A percentile compares a stretch with the other conserved stretches of the same genome.
These are phyloP conservation scores for Deinandra increscens DNA, from an alignment of 129 eudicot species.

Conservation along the genomic window DNA sequence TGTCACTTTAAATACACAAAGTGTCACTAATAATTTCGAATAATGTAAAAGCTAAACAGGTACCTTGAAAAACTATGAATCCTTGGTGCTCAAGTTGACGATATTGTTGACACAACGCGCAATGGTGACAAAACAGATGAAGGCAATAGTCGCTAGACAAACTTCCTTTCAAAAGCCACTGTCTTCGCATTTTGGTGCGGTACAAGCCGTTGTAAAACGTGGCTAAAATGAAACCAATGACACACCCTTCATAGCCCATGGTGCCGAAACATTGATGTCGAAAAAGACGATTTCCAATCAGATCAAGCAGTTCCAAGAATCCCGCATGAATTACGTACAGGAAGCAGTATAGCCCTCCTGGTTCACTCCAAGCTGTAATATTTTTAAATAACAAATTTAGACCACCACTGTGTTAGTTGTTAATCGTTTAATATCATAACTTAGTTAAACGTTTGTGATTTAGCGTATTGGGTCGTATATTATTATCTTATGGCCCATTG, in stretches of 20 bases:
- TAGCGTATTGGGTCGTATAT: no score
- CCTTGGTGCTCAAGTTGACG: slow-evolving; percentile 43
- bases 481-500: no score
- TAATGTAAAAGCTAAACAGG: background rate
- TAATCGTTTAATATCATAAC: no score
- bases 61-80: slow-evolving; percentile 37
- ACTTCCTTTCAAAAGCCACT: slow-evolving; percentile 33
- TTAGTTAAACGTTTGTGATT: no score
- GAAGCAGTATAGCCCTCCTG: slow-evolving; percentile 32
- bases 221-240: slow-evolving; percentile 35
- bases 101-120: slow-evolving; percentile 42
- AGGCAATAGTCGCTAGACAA: slow-evolving; percentile 28
- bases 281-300: slow-evolving; percentile 15
- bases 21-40: background rate
- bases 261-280: slow-evolving; percentile 28
- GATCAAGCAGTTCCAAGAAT: slow-evolving; percentile 31
- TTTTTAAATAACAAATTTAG: no score
- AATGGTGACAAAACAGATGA: slow-evolving; percentile 37
- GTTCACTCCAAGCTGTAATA: slow-evolving; percentile 35
- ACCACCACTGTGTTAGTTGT: no score
- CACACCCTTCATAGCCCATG: slow-evolving; percentile 34
- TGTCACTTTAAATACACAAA: background rate
- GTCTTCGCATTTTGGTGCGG: slow-evolving; percentile 38
- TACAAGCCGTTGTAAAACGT: slow-evolving; percentile 33
- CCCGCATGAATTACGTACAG: slow-evolving; percentile 33